These are phyloP conservation scores for Geotrichum fermentans DNA, from an alignment of 1,139 yeast genomes.

Conservation along the genomic window DNA sequence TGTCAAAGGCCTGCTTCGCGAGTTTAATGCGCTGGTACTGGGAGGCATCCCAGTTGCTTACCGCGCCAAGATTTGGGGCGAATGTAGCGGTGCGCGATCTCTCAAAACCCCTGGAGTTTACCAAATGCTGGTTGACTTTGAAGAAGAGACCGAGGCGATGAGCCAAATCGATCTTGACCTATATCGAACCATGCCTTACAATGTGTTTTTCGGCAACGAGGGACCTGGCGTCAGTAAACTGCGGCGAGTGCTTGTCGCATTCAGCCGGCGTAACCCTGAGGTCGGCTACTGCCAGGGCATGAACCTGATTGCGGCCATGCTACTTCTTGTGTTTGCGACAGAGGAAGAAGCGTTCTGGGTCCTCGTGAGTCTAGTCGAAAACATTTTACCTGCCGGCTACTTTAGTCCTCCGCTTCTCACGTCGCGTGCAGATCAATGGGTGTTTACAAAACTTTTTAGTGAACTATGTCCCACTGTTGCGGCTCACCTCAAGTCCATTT, in stretches of 20 bases:
- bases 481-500: constrained; percentile 38
- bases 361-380: constrained; percentile 49
- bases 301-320: constrained; percentile 56
- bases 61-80: constrained; percentile 51
- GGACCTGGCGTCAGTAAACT: constrained; percentile 53
- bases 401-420: constrained; percentile 43
- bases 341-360: constrained; percentile 60
- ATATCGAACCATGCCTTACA: constrained; percentile 53
- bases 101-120: constrained; percentile 50
- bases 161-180: constrained; percentile 53
- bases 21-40: constrained; percentile 41
- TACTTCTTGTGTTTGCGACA: constrained; percentile 44
- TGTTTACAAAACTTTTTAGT: constrained; percentile 32
- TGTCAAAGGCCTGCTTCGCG: constrained; percentile 33
- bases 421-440: constrained; percentile 44
- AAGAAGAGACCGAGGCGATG: constrained; percentile 38
- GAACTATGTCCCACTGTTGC: constrained; percentile 41
- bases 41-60: constrained; percentile 49
- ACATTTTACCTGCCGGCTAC: constrained; percentile 48
- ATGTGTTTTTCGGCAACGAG: constrained; percentile 50
- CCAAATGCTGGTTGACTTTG: constrained; percentile 31
- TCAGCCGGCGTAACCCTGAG: constrained; percentile 45
- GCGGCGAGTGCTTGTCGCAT: constrained; percentile 51
- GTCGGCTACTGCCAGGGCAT: constrained; percentile 58
- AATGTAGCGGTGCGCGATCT: constrained; percentile 49